A percentile compares a stretch with the other conserved stretches of the same genome.
Evolutionary conservation across 805 yeast species (phyloP).

Genomic region (Candida qinlingensis): DNA sequence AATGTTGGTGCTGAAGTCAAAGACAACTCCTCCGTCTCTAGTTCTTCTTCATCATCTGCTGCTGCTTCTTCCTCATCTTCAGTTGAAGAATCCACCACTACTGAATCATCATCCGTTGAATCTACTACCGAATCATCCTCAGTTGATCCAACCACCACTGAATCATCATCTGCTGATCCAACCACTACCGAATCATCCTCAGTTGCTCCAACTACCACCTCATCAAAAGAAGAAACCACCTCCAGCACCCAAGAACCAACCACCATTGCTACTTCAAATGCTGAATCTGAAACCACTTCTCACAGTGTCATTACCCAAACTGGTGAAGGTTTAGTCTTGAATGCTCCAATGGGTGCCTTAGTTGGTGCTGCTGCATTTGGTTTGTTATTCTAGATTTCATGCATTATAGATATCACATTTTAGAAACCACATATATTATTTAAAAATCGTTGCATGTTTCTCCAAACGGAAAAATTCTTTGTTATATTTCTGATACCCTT

Average conservation of each 20-base stretch:
- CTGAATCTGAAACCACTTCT: slow-evolving; percentile 15
- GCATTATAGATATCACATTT: background rate
- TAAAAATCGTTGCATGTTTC: too few species aligned
- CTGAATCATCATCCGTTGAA: slow-evolving; percentile 7
- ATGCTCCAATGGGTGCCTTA: slow-evolving; percentile 36
- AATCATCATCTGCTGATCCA: slow-evolving; percentile 7
- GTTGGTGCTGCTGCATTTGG: slow-evolving; percentile 32
- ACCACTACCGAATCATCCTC: slow-evolving; percentile 2
- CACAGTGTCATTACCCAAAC: slow-evolving; percentile 13
- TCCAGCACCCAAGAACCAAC: slow-evolving; percentile 7
- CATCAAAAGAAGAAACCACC: slow-evolving; percentile 13
- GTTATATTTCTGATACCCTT: background rate
- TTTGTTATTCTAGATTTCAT: slow-evolving; percentile 14
- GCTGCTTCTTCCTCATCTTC: slow-evolving; percentile 16
- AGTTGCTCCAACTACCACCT: slow-evolving; percentile 6
- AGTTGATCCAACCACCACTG: slow-evolving; percentile 12
- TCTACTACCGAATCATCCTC: slow-evolving; percentile 3
- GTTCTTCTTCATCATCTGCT: slow-evolving; percentile 26
- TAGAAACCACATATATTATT: background rate
- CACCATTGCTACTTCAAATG: slow-evolving; percentile 6
- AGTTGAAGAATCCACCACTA: background rate
- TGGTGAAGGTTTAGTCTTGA: slow-evolving; percentile 28
- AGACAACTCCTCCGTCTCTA: slow-evolving; percentile 29
- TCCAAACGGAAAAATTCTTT: background rate
- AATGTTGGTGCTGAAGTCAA: slow-evolving; percentile 37